Evolutionary conservation across 495 filamentous ascomycete genomes (phyloP).

Genomic region (Penicillium longicatenatum): DNA sequence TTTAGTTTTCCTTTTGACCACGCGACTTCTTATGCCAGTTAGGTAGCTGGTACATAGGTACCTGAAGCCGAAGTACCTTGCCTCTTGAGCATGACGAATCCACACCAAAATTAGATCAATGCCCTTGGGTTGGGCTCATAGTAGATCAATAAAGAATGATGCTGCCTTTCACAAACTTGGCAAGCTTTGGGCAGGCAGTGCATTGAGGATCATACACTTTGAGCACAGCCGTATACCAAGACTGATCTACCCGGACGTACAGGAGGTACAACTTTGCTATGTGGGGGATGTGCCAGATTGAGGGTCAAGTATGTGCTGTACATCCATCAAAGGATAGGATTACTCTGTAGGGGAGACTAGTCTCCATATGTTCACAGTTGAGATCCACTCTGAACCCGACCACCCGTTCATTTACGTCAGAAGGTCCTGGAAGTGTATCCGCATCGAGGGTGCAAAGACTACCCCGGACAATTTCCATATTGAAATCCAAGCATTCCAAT

Average conservation of each 20-base stretch:
- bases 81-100: background rate
- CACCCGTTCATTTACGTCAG: background rate
- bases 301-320: background rate
- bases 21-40: conserved; percentile 4
- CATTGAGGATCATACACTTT: conserved; percentile 11
- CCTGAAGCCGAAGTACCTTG: background rate
- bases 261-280: background rate
- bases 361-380: background rate
- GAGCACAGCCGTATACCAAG: conserved; percentile 18
- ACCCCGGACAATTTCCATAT: conserved; percentile 3
- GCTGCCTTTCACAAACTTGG: conserved; percentile 14
- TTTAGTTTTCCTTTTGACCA: background rate
- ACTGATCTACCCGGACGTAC: conserved; percentile 21
- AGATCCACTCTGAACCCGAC: background rate
- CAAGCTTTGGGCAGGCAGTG: conserved; percentile 7
- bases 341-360: background rate
- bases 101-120: conserved; percentile 3
- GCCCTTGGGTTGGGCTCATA: background rate
- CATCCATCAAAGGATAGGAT: background rate
- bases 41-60: background rate
- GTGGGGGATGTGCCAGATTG: conserved; percentile 1
- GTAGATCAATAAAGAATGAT: conserved; percentile 5
- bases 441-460: background rate
- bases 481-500: conserved; percentile 1
- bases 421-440: background rate